Base-by-base conservation (phyloP, 805 yeast genomes). In the Cyberlindnera bimundalis region DNA sequence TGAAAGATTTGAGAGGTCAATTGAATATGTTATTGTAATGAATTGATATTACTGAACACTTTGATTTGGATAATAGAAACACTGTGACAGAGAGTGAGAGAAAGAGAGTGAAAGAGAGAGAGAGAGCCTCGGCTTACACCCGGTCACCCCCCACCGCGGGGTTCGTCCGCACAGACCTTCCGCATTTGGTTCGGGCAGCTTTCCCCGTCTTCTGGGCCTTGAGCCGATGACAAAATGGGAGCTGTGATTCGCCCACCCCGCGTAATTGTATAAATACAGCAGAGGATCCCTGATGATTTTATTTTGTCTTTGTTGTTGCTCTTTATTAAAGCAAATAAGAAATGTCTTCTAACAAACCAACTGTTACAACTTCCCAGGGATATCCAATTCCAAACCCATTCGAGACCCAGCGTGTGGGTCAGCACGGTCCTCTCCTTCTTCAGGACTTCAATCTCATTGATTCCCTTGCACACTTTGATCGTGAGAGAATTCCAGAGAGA, bases 401-500 rank as follows among this genome's bases (percentile, higher is more conserved):
- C 55, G 84, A 86, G 33, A 78, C 89, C 4, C 89, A 84, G 61
- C 72, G 93, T 61, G 66, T 84, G 25, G 83, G 91, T 16, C 61
- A 79, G 45, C 76, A 79, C 51, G 96, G 96, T 27, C 96, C 95
- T 6, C 65, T 86, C 51, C 67, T 87, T 46, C 66, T 87, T 55
- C 95, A 87, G 61, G 96, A 87, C 61, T 81, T 84, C 66, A 80
- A 80, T 59, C 67, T 87, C 64, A 73, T 87, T 54, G 96, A 87
- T 56, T 74, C 87, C 2, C 65, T 87, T 42, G 90, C 95, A 16
- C 96, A 86, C 63, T 87, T 87, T 56, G 95, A 85, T 66, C 74
- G 95, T 52, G 96, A 87, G 66, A 72, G 96, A 65, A 83, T 87
- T 50, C 96, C 96, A 11, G 96, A 88, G 68, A 74, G 96, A 66